phyloP scores from a whole-genome alignment of 371 early-diverging fungal genomes.

The Parasitella parasitica region DNA sequence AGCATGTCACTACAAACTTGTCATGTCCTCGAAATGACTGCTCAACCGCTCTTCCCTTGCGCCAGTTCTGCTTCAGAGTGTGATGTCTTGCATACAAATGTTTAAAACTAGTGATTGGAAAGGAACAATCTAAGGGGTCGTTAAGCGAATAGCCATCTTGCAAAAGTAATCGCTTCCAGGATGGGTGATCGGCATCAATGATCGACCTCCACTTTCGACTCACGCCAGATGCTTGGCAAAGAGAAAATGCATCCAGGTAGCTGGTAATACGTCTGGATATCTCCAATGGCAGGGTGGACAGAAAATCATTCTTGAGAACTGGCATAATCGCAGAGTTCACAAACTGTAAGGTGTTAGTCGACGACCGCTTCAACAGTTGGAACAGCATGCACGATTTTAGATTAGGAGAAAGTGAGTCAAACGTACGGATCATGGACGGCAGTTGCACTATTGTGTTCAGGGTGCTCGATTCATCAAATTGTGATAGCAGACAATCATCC shows the following conservation, averaged over 20 bases:
- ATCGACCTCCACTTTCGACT: slow-evolving; percentile 72
- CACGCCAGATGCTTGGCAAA: slow-evolving; percentile 78
- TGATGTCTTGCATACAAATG: slow-evolving; percentile 68
- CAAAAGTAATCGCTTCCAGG: slow-evolving; percentile 54
- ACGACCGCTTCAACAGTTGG: slow-evolving; percentile 35
- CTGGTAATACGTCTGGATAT: slow-evolving; percentile 72
- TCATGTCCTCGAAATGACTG: slow-evolving; percentile 80
- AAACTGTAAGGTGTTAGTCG: slow-evolving; percentile 78
- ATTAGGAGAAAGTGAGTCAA: slow-evolving; percentile 31
- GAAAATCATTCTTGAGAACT: slow-evolving; percentile 82
- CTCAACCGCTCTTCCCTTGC: slow-evolving; percentile 65
- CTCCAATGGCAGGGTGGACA: slow-evolving; percentile 78
- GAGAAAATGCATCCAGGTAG: slow-evolving; percentile 74
- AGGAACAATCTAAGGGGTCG: background rate
- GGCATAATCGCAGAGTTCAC: slow-evolving; percentile 77
- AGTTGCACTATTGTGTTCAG: slow-evolving; percentile 18
- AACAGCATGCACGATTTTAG: slow-evolving; percentile 37
- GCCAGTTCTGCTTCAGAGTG: slow-evolving; percentile 82
- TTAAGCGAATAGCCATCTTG: slow-evolving; percentile 39
- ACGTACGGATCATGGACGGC: slow-evolving; percentile 35
- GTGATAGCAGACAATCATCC: background rate
- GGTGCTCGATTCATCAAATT: background rate
- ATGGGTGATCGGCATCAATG: slow-evolving; percentile 66
- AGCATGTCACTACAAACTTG: slow-evolving; percentile 88
- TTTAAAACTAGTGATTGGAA: slow-evolving; percentile 25